A percentile compares a stretch with the other conserved stretches of the same genome.
These are phyloP conservation scores for Osmanthus fragrans DNA, from an alignment of 257 asterid species.

Conservation along the genomic window DNA sequence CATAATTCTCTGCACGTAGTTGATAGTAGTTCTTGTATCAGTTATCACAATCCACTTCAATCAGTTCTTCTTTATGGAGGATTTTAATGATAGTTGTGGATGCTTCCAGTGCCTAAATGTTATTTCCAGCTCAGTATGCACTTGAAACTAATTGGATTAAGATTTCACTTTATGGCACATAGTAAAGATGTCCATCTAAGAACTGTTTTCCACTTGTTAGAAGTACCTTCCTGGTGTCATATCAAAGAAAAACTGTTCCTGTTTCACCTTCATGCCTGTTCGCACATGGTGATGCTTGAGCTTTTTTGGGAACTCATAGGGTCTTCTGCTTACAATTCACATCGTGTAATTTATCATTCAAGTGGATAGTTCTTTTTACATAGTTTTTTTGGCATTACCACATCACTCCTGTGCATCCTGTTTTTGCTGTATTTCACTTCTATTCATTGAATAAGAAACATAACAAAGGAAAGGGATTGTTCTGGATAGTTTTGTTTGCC, in stretches of 20 bases:
- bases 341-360: not conserved
- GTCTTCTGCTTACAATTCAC: not conserved
- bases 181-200: not conserved
- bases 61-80: not conserved
- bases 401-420: too few species aligned
- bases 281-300: too few species aligned
- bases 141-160: not conserved
- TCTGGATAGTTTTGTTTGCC: not conserved
- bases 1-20: not conserved
- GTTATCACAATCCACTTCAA: not conserved
- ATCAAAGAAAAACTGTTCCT: not conserved
- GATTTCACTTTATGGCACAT: not conserved
- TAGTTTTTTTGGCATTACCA: not conserved
- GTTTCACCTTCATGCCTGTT: not conserved
- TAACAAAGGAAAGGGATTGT: not conserved
- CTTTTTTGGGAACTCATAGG: not conserved
- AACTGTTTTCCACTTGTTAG: not conserved
- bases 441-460: not conserved
- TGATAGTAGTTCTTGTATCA: not conserved
- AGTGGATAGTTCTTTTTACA: too few species aligned
- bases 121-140: not conserved
- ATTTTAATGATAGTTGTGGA: conserved; percentile 1
- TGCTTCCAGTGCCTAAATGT: not conserved
- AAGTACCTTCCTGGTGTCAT: not conserved
- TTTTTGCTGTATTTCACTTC: too few species aligned